Percentiles rank a stretch among this genome's conserved stretches.
Evolutionary conservation across 2,329 filamentous ascomycete genomes (phyloP).

Genomic region (Colletotrichum sp.): DNA sequence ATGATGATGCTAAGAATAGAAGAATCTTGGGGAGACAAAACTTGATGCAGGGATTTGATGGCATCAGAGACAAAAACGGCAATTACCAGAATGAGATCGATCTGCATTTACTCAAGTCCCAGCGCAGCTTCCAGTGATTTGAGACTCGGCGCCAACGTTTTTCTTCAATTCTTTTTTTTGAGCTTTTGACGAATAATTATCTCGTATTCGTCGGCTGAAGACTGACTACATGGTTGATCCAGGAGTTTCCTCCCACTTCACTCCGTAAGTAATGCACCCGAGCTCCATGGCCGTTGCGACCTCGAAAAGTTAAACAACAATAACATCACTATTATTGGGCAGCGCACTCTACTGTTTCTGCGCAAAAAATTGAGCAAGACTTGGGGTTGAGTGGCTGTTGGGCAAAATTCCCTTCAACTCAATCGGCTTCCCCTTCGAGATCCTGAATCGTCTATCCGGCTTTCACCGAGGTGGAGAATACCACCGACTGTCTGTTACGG

Average conservation of each 20-base stretch:
- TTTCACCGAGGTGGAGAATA: background rate
- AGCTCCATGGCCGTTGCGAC: background rate
- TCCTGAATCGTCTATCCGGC: background rate
- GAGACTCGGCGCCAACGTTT: background rate
- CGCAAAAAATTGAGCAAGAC: accelerated
- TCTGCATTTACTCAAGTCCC: background rate
- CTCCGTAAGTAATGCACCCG: background rate
- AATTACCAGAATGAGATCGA: background rate
- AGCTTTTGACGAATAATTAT: background rate
- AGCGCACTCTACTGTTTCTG: accelerated
- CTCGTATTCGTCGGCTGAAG: background rate
- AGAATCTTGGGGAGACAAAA: background rate
- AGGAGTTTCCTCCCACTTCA: background rate
- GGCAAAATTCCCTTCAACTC: background rate
- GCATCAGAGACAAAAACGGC: background rate
- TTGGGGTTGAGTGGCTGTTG: background rate
- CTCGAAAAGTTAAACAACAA: background rate
- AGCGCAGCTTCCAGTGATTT: background rate
- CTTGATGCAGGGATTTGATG: background rate
- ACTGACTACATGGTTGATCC: background rate
- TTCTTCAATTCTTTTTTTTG: background rate
- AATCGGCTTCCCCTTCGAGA: background rate
- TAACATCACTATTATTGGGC: background rate
- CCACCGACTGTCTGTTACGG: accelerated
- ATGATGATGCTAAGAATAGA: background rate